Base-by-base conservation (phyloP, 495 filamentous ascomycete species). In the Chlorociboria aeruginascens region DNA sequence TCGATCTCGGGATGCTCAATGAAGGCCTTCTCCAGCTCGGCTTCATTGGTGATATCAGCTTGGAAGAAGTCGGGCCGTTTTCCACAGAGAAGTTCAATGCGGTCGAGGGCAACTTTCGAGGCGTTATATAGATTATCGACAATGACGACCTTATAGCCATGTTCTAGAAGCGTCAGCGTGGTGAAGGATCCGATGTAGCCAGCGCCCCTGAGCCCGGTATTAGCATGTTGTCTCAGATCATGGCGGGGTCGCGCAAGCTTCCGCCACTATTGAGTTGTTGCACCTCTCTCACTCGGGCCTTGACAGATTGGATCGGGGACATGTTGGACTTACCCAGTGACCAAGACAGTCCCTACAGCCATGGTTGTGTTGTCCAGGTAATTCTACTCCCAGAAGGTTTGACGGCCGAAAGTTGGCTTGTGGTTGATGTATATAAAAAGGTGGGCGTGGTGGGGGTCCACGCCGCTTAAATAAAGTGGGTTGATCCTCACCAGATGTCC, bases 171-270 rank as follows among this genome's bases (percentile, higher is more conserved):
- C 32, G 89, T 85, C 45, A 98, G 80, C 47, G 82, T 71, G 45
- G 92, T 98, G 77, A 97, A 97, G 35, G 92, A 98, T 56, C 92
- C 92, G 65, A 98, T 98, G 74, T 98, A 98, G 70, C 92, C 92
- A 49, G 87, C 92, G 55, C 92, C 92, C 71, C 92, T 98, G 63
- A 31, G 25, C 25, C 31, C 51, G 40, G 37, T 47, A 43, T 45
- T 12, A 56, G 55, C 44, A 48, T 40, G 10, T 39, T 39, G 13
- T 8, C 36, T 39, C 36, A 16, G 38, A 20, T n/a, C 31, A 44
- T 44, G 29, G 42, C 28, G 42, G 42, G 42, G 42, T 44, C 29
- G 12, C 33, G 8, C n/a, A 29, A 44, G 42, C 42, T 32, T 9
- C 13, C 42, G 20, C 20, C 1, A 25, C 1, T 25, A 4, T 25